Conservation (phyloP, 2,329 filamentous ascomycete species). For the Microcyclosporella mali region DNA sequence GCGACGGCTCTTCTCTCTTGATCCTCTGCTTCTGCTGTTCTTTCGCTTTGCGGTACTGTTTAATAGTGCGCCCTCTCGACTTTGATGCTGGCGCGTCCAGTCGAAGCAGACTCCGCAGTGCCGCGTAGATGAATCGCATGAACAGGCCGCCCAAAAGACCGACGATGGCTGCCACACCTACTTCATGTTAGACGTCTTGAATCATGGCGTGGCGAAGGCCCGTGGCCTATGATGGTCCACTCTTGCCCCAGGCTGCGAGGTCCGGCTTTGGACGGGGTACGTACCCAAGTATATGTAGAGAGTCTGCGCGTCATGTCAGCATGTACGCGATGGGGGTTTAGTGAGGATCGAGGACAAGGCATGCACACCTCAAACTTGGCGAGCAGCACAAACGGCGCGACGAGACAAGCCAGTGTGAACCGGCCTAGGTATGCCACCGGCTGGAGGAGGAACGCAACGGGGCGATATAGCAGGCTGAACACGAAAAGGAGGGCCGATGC, state of each 20-base stretch:
- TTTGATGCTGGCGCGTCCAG: conserved; percentile 15
- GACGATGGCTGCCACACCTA: conserved; percentile 56
- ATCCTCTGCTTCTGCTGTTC: conserved; percentile 21
- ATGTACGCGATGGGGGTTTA: neutral
- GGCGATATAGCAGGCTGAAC: conserved; percentile 42
- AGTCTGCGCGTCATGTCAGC: conserved; percentile 34
- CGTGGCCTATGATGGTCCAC: too few species aligned
- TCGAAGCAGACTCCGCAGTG: conserved; percentile 25
- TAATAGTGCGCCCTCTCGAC: conserved; percentile 21
- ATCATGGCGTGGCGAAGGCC: too few species aligned
- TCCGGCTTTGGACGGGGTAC: too few species aligned
- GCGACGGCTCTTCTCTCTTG: conserved; percentile 11
- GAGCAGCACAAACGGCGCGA: conserved; percentile 47
- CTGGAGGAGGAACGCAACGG: conserved; percentile 45
- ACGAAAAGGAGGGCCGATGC: conserved; percentile 36
- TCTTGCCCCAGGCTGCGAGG: too few species aligned
- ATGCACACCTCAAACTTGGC: conserved; percentile 50
- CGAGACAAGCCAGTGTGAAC: conserved; percentile 35
- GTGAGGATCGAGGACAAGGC: neutral
- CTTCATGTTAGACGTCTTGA: too few species aligned
- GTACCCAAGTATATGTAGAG: conserved; percentile 51
- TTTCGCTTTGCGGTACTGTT: conserved; percentile 30
- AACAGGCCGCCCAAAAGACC: conserved; percentile 59
- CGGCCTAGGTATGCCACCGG: conserved; percentile 45
- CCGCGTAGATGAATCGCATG: conserved; percentile 52